phyloP scores from a whole-genome alignment of 2,329 filamentous ascomycete species.

The Exophiala mesophila region DNA sequence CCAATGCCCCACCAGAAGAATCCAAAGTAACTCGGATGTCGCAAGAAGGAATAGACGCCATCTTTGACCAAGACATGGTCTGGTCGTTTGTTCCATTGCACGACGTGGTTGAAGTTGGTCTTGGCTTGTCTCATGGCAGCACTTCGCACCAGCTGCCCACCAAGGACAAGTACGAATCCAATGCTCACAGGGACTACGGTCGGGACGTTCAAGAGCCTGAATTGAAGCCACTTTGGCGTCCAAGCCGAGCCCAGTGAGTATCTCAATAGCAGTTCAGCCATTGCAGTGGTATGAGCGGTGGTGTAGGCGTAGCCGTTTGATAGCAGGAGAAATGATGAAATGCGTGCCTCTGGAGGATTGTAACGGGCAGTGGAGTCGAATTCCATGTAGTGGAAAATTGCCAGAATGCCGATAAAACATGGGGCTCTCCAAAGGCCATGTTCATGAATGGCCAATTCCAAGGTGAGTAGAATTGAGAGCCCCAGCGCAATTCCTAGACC shows the following conservation, averaged over 20 bases:
- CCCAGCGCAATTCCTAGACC: conserved; percentile 40
- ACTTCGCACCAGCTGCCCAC: conserved; percentile 73
- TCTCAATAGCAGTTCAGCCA: conserved; percentile 60
- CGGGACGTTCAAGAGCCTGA: conserved; percentile 12
- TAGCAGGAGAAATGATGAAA: conserved; percentile 75
- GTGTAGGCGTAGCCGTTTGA: conserved; percentile 82
- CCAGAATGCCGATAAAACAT: conserved; percentile 55
- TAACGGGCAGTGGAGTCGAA: conserved; percentile 83
- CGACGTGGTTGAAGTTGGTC: conserved; percentile 78
- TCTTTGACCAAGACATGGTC: conserved; percentile 76
- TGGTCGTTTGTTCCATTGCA: conserved; percentile 64
- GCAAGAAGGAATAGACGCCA: conserved; percentile 69
- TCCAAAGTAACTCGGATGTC: conserved; percentile 93
- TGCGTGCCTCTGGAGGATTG: conserved; percentile 68
- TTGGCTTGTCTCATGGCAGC: conserved; percentile 85
- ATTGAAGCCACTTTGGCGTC: conserved; percentile 30
- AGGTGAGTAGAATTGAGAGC: conserved; percentile 29
- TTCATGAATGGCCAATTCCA: conserved; percentile 27
- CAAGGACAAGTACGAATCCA: conserved; percentile 59
- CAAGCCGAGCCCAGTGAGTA: conserved; percentile 18
- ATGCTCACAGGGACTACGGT: conserved; percentile 31
- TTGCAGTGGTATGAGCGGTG: conserved; percentile 70
- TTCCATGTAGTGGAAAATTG: conserved; percentile 90
- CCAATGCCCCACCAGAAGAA: conserved; percentile 99
- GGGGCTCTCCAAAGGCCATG: conserved; percentile 51